Percentiles rank a stretch among this genome's conserved stretches.
Conservation (phyloP, 139 green algal genomes). For the Tetraselmis chui region DNA sequence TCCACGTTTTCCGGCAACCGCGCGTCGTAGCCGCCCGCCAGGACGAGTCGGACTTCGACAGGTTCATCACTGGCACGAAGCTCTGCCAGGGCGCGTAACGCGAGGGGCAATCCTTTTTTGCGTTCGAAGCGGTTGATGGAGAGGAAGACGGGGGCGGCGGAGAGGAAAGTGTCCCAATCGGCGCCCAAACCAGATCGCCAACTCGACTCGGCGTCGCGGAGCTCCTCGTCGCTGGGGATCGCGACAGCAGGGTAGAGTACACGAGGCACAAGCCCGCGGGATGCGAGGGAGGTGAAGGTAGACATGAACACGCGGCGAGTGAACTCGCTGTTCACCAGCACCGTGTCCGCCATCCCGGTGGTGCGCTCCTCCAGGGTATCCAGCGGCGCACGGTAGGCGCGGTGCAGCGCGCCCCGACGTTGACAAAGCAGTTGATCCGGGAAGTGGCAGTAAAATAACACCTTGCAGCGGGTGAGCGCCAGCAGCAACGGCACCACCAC, state of each 20-base stretch:
- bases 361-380: conserved; percentile 78
- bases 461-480: conserved; percentile 38
- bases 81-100: conserved; percentile 62
- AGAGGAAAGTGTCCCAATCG: conserved; percentile 40
- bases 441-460: conserved; percentile 99
- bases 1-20: conserved; percentile 85
- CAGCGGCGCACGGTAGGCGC: conserved; percentile 57
- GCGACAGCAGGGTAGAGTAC: conserved; percentile 87
- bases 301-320: conserved; percentile 72
- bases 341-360: conserved; percentile 63
- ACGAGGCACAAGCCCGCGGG: conserved; percentile 31
- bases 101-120: conserved; percentile 91
- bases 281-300: conserved; percentile 66
- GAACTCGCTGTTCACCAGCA: conserved; percentile 93
- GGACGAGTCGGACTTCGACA: conserved; percentile 25
- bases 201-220: conserved; percentile 21
- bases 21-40: conserved; percentile 86
- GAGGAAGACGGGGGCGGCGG: conserved; percentile 58
- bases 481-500: conserved; percentile 67
- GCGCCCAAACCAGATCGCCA: conserved; percentile 34
- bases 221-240: conserved; percentile 36
- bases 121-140: conserved; percentile 98
- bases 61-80: conserved; percentile 31
- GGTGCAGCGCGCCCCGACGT: conserved; percentile 33
- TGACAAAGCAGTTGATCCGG: conserved; percentile 84